phyloP scores from a whole-genome alignment of 495 filamentous ascomycete species.

The Xylaria intraflava region DNA sequence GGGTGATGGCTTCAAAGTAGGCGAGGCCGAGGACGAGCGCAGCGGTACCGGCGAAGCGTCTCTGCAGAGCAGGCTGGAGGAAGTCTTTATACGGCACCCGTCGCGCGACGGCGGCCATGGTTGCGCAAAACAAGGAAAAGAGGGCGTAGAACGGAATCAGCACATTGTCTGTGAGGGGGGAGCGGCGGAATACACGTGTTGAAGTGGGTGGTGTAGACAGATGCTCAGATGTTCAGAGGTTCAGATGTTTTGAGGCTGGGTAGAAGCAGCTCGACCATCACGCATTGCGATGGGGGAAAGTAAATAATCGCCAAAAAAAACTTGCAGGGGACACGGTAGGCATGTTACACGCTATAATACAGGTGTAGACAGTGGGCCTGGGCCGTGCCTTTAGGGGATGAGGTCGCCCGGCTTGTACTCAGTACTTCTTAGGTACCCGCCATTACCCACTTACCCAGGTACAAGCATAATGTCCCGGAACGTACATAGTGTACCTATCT shows the following conservation, averaged over 20 bases:
- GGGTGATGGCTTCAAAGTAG: constrained; percentile 64
- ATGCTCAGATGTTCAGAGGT: background rate
- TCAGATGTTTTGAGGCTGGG: background rate
- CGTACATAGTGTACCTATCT: too few species aligned
- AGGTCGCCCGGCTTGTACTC: too few species aligned
- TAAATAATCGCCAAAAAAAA: constrained; percentile 2
- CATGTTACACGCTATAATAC: background rate
- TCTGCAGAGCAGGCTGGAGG: constrained; percentile 80
- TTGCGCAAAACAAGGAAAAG: constrained; percentile 15
- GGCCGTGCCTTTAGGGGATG: too few species aligned
- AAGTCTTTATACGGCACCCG: constrained; percentile 70
- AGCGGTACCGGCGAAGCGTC: constrained; percentile 73
- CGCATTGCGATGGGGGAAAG: background rate
- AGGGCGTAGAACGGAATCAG: constrained; percentile 7
- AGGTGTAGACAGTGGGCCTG: too few species aligned
- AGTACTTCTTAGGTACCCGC: too few species aligned
- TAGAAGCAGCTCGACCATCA: background rate
- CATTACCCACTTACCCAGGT: too few species aligned
- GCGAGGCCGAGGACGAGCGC: constrained; percentile 58
- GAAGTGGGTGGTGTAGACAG: background rate
- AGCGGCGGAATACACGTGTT: background rate
- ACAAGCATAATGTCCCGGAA: too few species aligned
- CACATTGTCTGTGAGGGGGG: constrained; percentile 23
- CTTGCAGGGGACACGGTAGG: background rate
- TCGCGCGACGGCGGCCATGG: constrained; percentile 39